These are phyloP conservation scores for Claviceps maximensis DNA, from an alignment of 2,329 filamentous ascomycete species.

Conservation along the genomic window DNA sequence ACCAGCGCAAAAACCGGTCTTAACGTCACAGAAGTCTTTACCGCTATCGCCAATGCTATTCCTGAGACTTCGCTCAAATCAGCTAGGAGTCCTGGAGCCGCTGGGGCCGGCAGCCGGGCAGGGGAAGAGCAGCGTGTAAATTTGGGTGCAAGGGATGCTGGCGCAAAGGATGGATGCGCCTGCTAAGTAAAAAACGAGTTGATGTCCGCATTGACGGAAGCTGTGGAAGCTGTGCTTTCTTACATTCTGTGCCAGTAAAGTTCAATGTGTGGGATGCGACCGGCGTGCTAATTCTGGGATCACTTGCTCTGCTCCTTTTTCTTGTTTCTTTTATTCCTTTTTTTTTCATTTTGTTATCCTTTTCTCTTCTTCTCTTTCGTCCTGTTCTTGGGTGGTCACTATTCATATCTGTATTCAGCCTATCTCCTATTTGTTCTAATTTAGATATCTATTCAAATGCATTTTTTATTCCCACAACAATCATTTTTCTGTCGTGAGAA, in stretches of 20 bases:
- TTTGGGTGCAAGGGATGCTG: slow-evolving; percentile 58
- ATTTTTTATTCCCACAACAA: not conserved
- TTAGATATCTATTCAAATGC: slow-evolving; percentile 1
- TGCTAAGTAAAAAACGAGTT: slow-evolving; percentile 40
- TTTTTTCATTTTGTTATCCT: not conserved
- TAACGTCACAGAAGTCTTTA: slow-evolving; percentile 93
- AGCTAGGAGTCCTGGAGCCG: slow-evolving; percentile 57
- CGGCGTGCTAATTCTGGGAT: slow-evolving; percentile 10
- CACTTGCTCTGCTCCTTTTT: not conserved
- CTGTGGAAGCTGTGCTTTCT: not conserved
- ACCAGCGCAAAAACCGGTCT: slow-evolving; percentile 93
- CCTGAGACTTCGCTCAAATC: slow-evolving; percentile 94
- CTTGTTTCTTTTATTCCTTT: slow-evolving; percentile 1
- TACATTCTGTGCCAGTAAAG: slow-evolving; percentile 4
- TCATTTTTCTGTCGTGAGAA: not conserved
- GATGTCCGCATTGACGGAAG: slow-evolving; percentile 1
- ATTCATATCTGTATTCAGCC: slow-evolving; percentile 1
- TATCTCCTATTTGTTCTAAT: not conserved
- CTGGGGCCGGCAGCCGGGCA: slow-evolving; percentile 44
- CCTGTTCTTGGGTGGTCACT: not conserved
- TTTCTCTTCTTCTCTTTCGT: not conserved
- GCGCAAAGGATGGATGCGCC: slow-evolving; percentile 83
- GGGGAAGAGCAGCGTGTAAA: slow-evolving; percentile 68
- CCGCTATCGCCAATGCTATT: slow-evolving; percentile 94
- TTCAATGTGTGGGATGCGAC: slow-evolving; percentile 8